Base-by-base conservation (phyloP, 1,139 yeast species). In the Magnusiomyces tetraspermus region DNA sequence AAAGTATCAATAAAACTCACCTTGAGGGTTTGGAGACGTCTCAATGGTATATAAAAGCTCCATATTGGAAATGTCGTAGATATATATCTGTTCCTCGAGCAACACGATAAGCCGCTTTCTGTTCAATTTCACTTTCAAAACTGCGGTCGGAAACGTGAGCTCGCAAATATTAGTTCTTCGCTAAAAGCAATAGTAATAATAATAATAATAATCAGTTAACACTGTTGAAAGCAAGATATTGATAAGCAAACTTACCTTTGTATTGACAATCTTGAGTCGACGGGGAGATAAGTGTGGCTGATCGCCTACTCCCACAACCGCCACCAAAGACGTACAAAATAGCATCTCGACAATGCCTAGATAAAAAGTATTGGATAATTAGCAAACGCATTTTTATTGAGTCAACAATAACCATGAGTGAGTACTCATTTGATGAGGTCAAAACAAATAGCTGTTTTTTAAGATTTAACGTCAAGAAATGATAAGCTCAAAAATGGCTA, bases 21-120 rank as follows among this genome's bases (percentile, higher is more conserved):
- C 85, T 68, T 68, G 50, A 0, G 79, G 71, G 62, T 85, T 84
- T n/a, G 88, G 80, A 40, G 83, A 76, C 0, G 95, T 85, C 63
- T 90, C 97, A 51, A 92, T 83, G 0, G 95, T 88, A 66, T 89
- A 96, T 49, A 92, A 71, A 44, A 92, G 73, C 62, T 83, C 82
- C 97, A 92, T 89, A 60, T 84, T 85, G 48, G 83, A 76, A 45
- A 92, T 84, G 64, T 92, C 97, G 67, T 92, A 92, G 50, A 92
- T 79, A 68, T 86, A 89, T 8, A 92, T 83, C 66, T 90, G 96
- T 57, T 85, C 89, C 60, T 84, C 89, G 53, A 92, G 72, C 28
- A 88, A 74, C 13, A 90, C 95, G 22, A 87, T 77, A 60, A 92
- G 73, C 49, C 95, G 75, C 40, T 80, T 73, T 52, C 84, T 78